Conservation (phyloP, 441 rosid genomes). For the Pelargonium citronellum region DNA sequence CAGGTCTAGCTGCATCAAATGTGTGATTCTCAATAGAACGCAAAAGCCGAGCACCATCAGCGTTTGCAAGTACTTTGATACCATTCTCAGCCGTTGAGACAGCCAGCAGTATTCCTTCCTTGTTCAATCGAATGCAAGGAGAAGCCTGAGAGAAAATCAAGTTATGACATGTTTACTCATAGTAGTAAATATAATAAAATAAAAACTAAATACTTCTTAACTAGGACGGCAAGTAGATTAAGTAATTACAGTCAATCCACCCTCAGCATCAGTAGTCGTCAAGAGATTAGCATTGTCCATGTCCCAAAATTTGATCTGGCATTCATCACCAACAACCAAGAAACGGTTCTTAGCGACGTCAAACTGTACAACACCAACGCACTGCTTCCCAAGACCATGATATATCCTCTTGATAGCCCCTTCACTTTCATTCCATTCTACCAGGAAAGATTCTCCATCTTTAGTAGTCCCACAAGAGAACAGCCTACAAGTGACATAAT, state of each 20-base stretch:
- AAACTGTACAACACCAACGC: slow-evolving; percentile 60
- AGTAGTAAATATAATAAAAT: not conserved
- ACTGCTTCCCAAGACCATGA: slow-evolving; percentile 61
- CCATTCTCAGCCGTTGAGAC: slow-evolving; percentile 71
- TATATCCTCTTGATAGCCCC: slow-evolving; percentile 57
- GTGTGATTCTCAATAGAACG: slow-evolving; percentile 55
- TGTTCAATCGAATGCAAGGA: slow-evolving; percentile 70
- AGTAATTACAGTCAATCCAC: slow-evolving; percentile 57
- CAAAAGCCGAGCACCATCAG: slow-evolving; percentile 62
- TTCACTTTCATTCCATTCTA: slow-evolving; percentile 90
- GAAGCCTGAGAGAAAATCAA: slow-evolving; percentile 49
- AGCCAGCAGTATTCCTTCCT: slow-evolving; percentile 70
- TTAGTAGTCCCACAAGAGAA: slow-evolving; percentile 78
- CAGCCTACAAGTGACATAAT: slow-evolving; percentile 33
- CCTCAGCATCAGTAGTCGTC: slow-evolving; percentile 54
- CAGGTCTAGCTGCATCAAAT: slow-evolving; percentile 54
- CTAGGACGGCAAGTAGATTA: not conserved
- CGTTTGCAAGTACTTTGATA: slow-evolving; percentile 62
- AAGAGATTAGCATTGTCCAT: slow-evolving; percentile 49
- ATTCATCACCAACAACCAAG: slow-evolving; percentile 75
- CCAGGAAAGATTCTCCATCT: slow-evolving; percentile 67
- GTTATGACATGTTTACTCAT: not conserved
- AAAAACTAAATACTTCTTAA: not conserved
- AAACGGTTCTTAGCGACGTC: slow-evolving; percentile 64
- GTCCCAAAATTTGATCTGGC: slow-evolving; percentile 62